phyloP scores from a whole-genome alignment of 192 early-diverging fungal species.

The Entomortierella lignicola region DNA sequence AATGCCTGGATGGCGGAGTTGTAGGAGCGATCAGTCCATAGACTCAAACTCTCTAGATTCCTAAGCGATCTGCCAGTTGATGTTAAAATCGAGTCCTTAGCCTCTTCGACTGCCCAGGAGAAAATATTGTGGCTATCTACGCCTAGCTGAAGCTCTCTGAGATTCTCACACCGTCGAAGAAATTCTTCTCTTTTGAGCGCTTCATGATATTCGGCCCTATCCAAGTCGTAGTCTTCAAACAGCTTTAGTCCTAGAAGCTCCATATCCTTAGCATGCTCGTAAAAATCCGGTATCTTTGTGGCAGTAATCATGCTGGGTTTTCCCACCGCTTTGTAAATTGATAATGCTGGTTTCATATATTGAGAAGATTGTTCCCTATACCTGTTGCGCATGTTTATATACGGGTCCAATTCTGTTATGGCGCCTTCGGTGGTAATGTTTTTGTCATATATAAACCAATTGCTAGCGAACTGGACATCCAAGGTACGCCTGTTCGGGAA shows the following conservation, averaged over 20 bases:
- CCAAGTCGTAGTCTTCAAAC: background rate
- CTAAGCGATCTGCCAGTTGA: background rate
- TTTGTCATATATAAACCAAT: too few species aligned
- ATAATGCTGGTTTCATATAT: background rate
- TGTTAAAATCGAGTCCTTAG: background rate
- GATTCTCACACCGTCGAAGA: conserved; percentile 2
- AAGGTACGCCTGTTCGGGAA: too few species aligned
- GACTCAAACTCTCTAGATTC: background rate
- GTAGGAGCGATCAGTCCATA: background rate
- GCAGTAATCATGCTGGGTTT: background rate
- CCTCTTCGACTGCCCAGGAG: conserved; percentile 19
- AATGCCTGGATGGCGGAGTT: conserved; percentile 5
- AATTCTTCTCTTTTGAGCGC: conserved; percentile 9
- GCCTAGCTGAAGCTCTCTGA: background rate
- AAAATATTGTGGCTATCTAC: background rate
- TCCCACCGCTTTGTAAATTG: background rate
- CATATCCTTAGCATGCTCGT: background rate
- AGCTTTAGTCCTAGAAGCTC: background rate
- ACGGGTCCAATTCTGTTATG: too few species aligned
- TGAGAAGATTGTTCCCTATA: background rate
- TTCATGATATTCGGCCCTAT: conserved; percentile 5
- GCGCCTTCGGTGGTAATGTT: too few species aligned
- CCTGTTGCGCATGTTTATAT: background rate
- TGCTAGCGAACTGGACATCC: too few species aligned
- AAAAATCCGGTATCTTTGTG: background rate